Base-by-base conservation (phyloP, 2,329 filamentous ascomycete genomes). In the Orbilia blumenaviensis region DNA sequence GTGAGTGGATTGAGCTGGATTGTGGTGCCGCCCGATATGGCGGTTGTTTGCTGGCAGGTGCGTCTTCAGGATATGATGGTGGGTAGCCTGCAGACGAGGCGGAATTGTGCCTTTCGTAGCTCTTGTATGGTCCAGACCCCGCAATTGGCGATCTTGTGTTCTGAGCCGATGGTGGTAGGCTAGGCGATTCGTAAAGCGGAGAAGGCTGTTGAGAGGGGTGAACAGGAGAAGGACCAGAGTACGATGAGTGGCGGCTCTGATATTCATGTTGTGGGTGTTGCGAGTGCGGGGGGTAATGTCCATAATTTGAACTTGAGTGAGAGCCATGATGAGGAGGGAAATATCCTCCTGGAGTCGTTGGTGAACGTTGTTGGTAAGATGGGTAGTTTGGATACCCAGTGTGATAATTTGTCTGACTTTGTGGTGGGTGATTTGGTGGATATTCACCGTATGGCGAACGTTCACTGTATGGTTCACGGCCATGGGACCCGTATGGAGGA, bases 361-460 rank as follows among this genome's bases (percentile, higher is more conserved):
- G 71, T 29, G 71, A 75, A 4, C 71, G 71, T 46, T 75, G 71
- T 38, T 75, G 71, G 46, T 71, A 71, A 54, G 71, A 46, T 21
- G 71, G 71, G 21, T 75, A 75, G 21, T 75, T 75, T 48, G 71
- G 71, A 58, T 75, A 75, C 36, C 71, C 71, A 23, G 71, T 66
- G 38, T 75, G 71, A 23, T 75, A 75, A 9, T 63, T 67, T 21
- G 71, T 61, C 23, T 66, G 71, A 14, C 21, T 67, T 32, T 62
- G 46, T 21, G 23, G 62, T 3, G 71, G 16, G n/a, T 48, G 50
- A 21, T 75, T 75, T 46, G 71, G 71, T 14, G 71, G 71, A n/a
- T 75, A 75, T 75, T 75, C 71, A 16, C 44, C 71, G 44, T 75
- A 75, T 2, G 71, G 71, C 21, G 71, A 75, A n/a, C 71, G 71